A percentile compares a stretch with the other conserved stretches of the same genome.
Conservation (phyloP, 225 moss, liverwort and hornwort species). For the Rhytidiadelphus loreus region DNA sequence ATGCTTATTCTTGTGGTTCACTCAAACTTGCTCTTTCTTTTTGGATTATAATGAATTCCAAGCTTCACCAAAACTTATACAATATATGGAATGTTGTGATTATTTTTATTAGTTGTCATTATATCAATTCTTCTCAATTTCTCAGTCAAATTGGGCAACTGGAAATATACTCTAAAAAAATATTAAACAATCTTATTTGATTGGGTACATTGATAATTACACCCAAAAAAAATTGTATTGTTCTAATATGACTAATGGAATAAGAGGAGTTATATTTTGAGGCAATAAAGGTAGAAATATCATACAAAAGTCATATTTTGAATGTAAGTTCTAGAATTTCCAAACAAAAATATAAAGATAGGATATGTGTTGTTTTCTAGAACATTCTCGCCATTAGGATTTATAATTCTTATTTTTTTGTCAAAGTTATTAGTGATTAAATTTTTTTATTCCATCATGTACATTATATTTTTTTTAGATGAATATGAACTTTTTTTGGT, state of each 20-base stretch:
- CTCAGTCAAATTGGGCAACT: background rate
- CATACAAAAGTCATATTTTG: background rate
- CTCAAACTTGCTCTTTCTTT: background rate
- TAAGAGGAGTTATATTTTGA: background rate
- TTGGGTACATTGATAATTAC: background rate
- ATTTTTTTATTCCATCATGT: background rate
- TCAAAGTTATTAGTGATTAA: background rate
- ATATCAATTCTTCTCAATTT: background rate
- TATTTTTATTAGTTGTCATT: too few species aligned
- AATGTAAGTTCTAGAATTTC: background rate
- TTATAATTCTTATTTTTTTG: background rate
- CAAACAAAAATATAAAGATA: background rate
- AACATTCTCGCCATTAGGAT: background rate
- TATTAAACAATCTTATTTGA: background rate
- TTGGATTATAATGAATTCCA: background rate
- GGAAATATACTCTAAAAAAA: background rate
- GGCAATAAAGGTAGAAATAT: background rate
- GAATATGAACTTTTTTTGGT: background rate
- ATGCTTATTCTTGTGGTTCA: background rate
- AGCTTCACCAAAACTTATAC: background rate
- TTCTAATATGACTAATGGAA: background rate
- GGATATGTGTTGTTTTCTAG: background rate
- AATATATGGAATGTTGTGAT: background rate
- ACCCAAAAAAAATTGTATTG: background rate
- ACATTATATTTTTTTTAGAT: background rate